Base-by-base conservation (phyloP, 805 yeast species). In the Saccharomycodes ludwigii region DNA sequence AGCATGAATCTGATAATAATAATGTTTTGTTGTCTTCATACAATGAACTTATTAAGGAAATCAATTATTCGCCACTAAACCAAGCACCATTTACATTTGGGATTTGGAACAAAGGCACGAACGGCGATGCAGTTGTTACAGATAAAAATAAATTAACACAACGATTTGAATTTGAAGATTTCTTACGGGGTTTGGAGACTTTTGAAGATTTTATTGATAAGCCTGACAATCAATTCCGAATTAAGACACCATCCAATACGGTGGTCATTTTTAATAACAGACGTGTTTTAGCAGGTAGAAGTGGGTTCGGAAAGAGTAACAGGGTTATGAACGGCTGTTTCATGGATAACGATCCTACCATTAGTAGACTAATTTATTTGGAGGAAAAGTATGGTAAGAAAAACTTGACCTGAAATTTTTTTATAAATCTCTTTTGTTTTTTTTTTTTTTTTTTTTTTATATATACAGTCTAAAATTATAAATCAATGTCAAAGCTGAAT, bases 261-360 rank as follows among this genome's bases (percentile, higher is more conserved):
- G 74, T 83, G 45, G 75, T 77, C 6, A 48, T 81, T 14, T 79
- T 80, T 49, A 73, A 76, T 52, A 80, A 80, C 48, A 62, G 88
- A 43, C 61, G 93, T 40, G 58, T 75, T 1, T 59, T 80, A 27
- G 91, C 80, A 48, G 74, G 84, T 1, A 63, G 91, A 41, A 58
- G 58, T 31, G 58, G 46, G 31, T 68, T 66, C 40, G 65, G 62
- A 35, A 65, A 67, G 9, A 70, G 65, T 6, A 61, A 58, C 18
- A 63, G 91, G 39, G 75, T 84, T 80, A 56, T 81, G 33, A 75
- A 77, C 65, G 88, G 88, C 1, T 71, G 83, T 30, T 80, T 79
- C 48, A 54, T 77, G 18, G 88, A 80, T 46, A 72, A 71, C 13
- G 93, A 80, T 47, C 62, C 80, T 21, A 77, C 65, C 50, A 58